These are phyloP conservation scores for Amanita inopinata DNA, from an alignment of 768 basidiomycete genomes.

Conservation along the genomic window DNA sequence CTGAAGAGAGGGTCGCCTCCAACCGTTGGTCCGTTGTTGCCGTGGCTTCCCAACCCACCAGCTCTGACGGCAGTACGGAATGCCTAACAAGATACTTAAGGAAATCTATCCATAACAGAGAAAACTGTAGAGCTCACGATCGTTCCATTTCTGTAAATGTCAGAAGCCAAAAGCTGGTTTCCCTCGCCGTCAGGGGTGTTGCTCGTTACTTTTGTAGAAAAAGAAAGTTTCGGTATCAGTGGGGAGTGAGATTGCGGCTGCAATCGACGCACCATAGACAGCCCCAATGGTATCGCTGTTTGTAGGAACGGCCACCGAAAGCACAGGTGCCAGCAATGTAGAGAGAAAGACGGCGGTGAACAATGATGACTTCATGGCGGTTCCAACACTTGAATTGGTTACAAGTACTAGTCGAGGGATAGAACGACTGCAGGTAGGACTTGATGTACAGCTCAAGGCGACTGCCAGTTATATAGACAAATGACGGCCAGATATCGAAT, in stretches of 20 bases:
- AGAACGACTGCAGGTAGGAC: background rate
- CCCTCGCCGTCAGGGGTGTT: slow-evolving; percentile 1
- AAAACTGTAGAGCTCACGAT: background rate
- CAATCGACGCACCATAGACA: background rate
- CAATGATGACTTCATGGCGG: background rate
- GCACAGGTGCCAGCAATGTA: background rate
- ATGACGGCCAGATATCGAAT: too few relatives aligned
- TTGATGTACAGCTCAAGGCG: too few relatives aligned
- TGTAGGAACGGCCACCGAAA: background rate
- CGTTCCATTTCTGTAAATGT: background rate
- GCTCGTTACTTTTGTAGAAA: background rate
- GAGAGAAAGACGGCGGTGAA: background rate
- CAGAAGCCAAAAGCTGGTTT: slow-evolving; percentile 5
- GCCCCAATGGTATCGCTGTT: background rate
- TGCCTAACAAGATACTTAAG: background rate
- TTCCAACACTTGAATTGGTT: background rate
- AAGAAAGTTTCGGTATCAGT: background rate
- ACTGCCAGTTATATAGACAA: too few relatives aligned
- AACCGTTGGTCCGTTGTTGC: background rate
- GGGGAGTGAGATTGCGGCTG: background rate
- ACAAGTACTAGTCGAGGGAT: background rate
- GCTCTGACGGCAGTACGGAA: slow-evolving; percentile 3
- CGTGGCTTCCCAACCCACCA: slow-evolving; percentile 1
- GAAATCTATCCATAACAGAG: background rate
- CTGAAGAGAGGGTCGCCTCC: background rate